Evolutionary conservation across 2,329 filamentous ascomycete species (phyloP), one percentile per base, ranked within the genome.

Genomic region (Colletotrichum magnum): DNA sequence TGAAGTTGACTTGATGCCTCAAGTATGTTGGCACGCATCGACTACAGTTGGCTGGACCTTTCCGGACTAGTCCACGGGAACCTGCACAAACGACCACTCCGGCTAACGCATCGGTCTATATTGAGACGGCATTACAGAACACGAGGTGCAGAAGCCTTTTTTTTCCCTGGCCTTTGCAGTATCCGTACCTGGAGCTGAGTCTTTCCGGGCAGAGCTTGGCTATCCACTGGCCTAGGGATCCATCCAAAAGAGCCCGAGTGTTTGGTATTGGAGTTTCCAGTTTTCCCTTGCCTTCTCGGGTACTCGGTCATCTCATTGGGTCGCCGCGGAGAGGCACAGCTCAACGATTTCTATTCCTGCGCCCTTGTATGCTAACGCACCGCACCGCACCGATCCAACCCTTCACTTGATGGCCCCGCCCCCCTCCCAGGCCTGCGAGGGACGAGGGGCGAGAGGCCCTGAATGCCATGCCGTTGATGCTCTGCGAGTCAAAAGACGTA

Each of bases 31-130:
- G 48, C 48, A 62, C 56, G 68, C 64, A 58, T 63, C 50, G 48
- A 51, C 28, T 51, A 64, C 64, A 67, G 18, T 54, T 58, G 57
- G 24, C 61, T 62, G 57, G 58, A 75, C 75, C 73, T 73, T 74
- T 74, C 76, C 74, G 75, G 76, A 73, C 74, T 74, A 72, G 78
- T 58, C 47, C n/a, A 54, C 80, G 81, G 81, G 75, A 79, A 77
- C 76, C 74, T 78, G 79, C 81, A 79, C 80, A 80, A 77, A 79
- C 75, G 74, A 79, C 74, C 43, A 47, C 59, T 63, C 60, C 64
- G 50, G 53, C 58, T 68, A 53, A 60, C 43, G 71, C 69, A 72
- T 74, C 68, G 72, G 61, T 63, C 63, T 67, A 77, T 77, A 75
- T 77, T 77, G 75, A 74, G 51, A 72, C 72, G 72, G 75, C 75